A percentile compares a stretch with the other conserved stretches of the same genome.
phyloP scores from a whole-genome alignment of 371 early-diverging fungal genomes.

The Fennellomyces sp. region DNA sequence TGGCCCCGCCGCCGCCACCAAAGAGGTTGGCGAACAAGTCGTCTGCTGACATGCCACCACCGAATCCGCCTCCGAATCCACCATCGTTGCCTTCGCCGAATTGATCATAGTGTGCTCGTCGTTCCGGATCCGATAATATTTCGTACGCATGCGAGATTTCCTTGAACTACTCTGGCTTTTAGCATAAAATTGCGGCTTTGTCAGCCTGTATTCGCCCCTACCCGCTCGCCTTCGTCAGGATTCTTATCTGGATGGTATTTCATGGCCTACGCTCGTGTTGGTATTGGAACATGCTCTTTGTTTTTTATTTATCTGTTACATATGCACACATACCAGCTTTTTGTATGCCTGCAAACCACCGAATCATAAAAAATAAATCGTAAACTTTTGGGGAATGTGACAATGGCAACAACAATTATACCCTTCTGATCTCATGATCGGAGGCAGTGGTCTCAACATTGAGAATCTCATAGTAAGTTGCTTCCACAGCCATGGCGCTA shows the following conservation, averaged over 20 bases:
- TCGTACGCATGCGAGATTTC: slow-evolving; percentile 95
- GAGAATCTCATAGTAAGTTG: slow-evolving; percentile 91
- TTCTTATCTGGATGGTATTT: slow-evolving; percentile 97
- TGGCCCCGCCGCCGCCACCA: slow-evolving; percentile 19
- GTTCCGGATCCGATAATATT: slow-evolving; percentile 87
- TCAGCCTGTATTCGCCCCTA: no score
- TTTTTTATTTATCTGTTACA: no score
- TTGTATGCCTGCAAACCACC: slow-evolving; percentile 75
- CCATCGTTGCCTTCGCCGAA: slow-evolving; percentile 93
- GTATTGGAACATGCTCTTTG: no score
- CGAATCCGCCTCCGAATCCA: no score
- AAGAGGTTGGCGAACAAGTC: slow-evolving; percentile 77
- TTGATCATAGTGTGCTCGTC: slow-evolving; percentile 84
- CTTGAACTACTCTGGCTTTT: slow-evolving; percentile 74
- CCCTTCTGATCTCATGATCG: slow-evolving; percentile 88
- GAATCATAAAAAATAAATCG: no score
- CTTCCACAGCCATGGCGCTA: slow-evolving; percentile 73
- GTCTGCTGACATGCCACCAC: slow-evolving; percentile 69
- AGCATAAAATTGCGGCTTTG: no score
- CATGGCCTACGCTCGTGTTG: slow-evolving; percentile 62
- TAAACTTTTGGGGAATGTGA: neutral
- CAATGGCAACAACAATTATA: slow-evolving; percentile 10
- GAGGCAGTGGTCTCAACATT: slow-evolving; percentile 80
- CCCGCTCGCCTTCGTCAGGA: slow-evolving; percentile 49
- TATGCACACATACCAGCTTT: slow-evolving; percentile 64